These are phyloP conservation scores for Glycyrrhiza uralensis DNA, from an alignment of 306 rosid species.

Conservation along the genomic window DNA sequence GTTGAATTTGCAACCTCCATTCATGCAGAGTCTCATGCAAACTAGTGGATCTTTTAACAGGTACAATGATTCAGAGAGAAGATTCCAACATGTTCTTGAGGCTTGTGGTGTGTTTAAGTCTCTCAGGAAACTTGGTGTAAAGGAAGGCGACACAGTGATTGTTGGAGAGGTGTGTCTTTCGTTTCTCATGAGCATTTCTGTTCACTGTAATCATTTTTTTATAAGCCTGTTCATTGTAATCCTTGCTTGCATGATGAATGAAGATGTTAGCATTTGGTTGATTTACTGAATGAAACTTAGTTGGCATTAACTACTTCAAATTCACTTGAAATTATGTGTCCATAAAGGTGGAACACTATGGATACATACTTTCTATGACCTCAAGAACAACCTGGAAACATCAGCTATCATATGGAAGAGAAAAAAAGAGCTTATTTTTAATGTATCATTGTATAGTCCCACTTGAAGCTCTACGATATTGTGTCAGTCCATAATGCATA, in stretches of 20 bases:
- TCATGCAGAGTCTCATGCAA: slow-evolving; percentile 23
- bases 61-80: slow-evolving; percentile 82
- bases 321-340: background rate
- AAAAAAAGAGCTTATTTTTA: background rate
- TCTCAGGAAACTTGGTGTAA: slow-evolving; percentile 73
- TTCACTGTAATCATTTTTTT: slow-evolving; percentile 5
- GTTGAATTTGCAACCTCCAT: slow-evolving; percentile 13
- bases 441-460: background rate
- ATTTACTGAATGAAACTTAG: slow-evolving; percentile 13
- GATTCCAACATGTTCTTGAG: slow-evolving; percentile 93
- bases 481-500: slow-evolving; percentile 1
- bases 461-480: slow-evolving; percentile 21
- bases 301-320: background rate
- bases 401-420: background rate
- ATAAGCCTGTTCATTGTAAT: slow-evolving; percentile 8
- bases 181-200: slow-evolving; percentile 22
- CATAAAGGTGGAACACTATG: slow-evolving; percentile 14
- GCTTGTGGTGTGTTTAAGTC: slow-evolving; percentile 91
- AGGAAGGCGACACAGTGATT: slow-evolving; percentile 84
- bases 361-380: slow-evolving; percentile 1
- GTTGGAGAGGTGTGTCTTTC: slow-evolving; percentile 63
- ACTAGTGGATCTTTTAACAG: slow-evolving; percentile 40
- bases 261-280: slow-evolving; percentile 4
- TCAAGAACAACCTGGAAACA: slow-evolving; percentile 15
- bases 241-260: slow-evolving; percentile 8